Evolutionary conservation across 1,139 yeast species (phyloP).

Genomic region (Nakaseomyces bracarensis): DNA sequence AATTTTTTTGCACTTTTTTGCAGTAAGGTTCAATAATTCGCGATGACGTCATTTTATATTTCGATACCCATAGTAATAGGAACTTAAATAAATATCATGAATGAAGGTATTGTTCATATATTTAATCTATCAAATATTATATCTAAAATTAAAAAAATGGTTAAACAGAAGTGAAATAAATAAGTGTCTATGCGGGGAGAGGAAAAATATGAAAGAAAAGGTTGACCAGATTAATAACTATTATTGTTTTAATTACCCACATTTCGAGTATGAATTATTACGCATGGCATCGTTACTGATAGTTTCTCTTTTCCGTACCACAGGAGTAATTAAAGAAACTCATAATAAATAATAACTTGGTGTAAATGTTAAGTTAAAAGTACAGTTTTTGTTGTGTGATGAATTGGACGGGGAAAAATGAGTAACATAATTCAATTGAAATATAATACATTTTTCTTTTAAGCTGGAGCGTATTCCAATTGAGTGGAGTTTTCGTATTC

Average conservation of each 20-base stretch:
- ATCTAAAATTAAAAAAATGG: not conserved
- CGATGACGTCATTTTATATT: no score
- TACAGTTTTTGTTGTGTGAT: not conserved
- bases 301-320: no score
- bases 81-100: no score
- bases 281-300: no score
- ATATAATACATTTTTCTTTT: no score
- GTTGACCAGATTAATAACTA: not conserved
- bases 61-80: no score
- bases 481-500: slow-evolving; percentile 87
- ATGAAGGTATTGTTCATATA: no score
- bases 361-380: not conserved
- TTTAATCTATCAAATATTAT: slow-evolving; percentile 4
- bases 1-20: no score
- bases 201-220: not conserved
- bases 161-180: not conserved
- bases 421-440: no score
- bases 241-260: not conserved
- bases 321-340: no score
- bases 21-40: no score
- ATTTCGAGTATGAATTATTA: no score
- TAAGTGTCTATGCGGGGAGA: not conserved
- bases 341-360: slow-evolving; percentile 1
- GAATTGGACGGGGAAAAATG: not conserved
- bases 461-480: slow-evolving; percentile 58